phyloP scores from a whole-genome alignment of 352 stramenopile species.

The Phytophthora fragariaefolia region DNA sequence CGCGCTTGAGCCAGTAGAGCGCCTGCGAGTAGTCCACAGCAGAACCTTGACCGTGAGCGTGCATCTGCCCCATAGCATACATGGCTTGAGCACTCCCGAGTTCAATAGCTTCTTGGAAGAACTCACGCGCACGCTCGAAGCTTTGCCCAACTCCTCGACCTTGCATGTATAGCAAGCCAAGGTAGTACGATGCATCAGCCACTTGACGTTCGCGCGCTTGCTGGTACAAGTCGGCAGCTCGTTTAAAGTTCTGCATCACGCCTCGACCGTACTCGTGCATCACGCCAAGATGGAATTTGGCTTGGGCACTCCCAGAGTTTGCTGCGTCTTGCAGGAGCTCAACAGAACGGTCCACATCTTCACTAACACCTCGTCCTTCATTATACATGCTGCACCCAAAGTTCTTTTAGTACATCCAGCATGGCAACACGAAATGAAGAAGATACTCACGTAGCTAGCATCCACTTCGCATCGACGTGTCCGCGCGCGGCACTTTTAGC shows the following conservation, averaged over 20 bases:
- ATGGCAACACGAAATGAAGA: neutral
- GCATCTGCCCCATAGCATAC: constrained; percentile 58
- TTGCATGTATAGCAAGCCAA: constrained; percentile 52
- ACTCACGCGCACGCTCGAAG: constrained; percentile 34
- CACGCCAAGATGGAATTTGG: constrained; percentile 51
- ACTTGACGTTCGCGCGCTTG: constrained; percentile 33
- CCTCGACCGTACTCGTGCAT: constrained; percentile 64
- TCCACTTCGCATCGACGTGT: constrained; percentile 59
- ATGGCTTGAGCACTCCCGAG: constrained; percentile 52
- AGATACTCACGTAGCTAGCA: constrained; percentile 51
- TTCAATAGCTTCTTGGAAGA: constrained; percentile 52
- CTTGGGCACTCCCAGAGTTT: constrained; percentile 27
- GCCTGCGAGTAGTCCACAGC: constrained; percentile 57
- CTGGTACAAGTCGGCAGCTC: constrained; percentile 47
- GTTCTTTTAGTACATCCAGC: neutral
- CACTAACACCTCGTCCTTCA: constrained; percentile 46
- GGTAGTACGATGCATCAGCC: constrained; percentile 61
- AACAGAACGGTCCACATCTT: constrained; percentile 40
- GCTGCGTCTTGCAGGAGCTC: constrained; percentile 43
- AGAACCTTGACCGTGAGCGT: constrained; percentile 43
- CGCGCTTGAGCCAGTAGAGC: constrained; percentile 54
- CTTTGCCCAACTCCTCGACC: constrained; percentile 55
- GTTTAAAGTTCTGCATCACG: constrained; percentile 38
- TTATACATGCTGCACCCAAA: constrained; percentile 40
- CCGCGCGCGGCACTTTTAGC: constrained; percentile 41